A percentile compares a stretch with the other conserved stretches of the same genome.
Evolutionary conservation across 225 moss, liverwort and hornwort species (phyloP).

Genomic region (Asterella californica): DNA sequence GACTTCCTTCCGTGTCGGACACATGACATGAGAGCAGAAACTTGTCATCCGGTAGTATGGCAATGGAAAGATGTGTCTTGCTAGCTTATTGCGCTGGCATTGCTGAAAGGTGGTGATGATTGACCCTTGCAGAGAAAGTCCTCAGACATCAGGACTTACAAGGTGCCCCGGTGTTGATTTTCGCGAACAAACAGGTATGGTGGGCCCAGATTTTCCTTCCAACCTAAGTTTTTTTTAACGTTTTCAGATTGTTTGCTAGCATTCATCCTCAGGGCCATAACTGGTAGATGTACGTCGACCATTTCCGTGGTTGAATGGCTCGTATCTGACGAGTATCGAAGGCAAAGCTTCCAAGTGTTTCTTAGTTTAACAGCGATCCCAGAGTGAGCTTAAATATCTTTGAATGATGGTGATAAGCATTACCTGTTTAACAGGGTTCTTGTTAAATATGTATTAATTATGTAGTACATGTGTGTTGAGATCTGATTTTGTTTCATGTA

Average conservation of each 20-base stretch:
- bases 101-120: background rate
- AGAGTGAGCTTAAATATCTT: background rate
- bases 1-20: too few species aligned
- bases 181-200: slow-evolving; percentile 81
- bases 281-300: background rate
- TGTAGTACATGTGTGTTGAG: background rate
- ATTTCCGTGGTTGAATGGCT: background rate
- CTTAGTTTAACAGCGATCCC: background rate
- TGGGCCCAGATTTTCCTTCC: background rate
- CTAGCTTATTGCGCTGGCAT: background rate
- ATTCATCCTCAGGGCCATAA: background rate
- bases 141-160: slow-evolving; percentile 85
- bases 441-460: background rate
- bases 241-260: background rate
- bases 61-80: background rate
- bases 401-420: background rate
- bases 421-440: too few species aligned
- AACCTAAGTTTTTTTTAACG: background rate
- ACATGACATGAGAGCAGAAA: too few species aligned
- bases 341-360: background rate
- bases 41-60: too few species aligned
- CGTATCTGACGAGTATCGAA: background rate
- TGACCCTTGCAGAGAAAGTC: slow-evolving; percentile 65
- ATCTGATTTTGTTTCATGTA: background rate
- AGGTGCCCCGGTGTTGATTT: slow-evolving; percentile 82